Evolutionary conservation across 371 early-diverging fungal species (phyloP), one percentile per base, ranked within the genome.

Genomic region (Apophysomyces trapeziformis): DNA sequence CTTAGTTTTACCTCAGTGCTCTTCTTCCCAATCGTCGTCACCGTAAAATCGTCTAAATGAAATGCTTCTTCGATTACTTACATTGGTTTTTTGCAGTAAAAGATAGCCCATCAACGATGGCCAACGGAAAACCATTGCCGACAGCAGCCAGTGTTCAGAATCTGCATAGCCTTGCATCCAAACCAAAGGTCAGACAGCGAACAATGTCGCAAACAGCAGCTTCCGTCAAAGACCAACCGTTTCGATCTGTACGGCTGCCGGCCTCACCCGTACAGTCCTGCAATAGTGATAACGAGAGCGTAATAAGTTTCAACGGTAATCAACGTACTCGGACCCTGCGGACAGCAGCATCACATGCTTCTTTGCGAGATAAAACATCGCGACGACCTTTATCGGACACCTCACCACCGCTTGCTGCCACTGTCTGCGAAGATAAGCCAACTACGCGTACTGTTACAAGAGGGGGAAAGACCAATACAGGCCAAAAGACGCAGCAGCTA

Each of bases 281-380:
- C 16, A 60, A 54, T 45, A 56, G 38, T 54, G 41, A 14, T 32
- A 57, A 35, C 39, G 47, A 36, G 32, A 26, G 32, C 32, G 2
- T 26, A 26, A 26, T 26, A 26, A 26, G 32, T 26, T 26, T 26
- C 32, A 26, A 26, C 32, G 35, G 54, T n/a, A 63, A 54, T 50
- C 66, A 68, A 35, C 72, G 72, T 35, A 61, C 58, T 2, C 67
- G 67, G 38, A 39, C 61, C 47, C 39, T 72, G 46, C 61, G 73
- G 16, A 66, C 73, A 26, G 76, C 76, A 38, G 72, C 73, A 7
- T 75, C 75, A 9, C 54, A 50, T 21, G 54, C 54, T 26, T 50
- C 54, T 2, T 21, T 50, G 54, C 16, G 21, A 5, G 54, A 50
- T 21, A 50, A 50, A 11, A n/a, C 11, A 4, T 50, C 54, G 21